Conservation (phyloP, 2,329 filamentous ascomycete species). For the Fusarium sp. region DNA sequence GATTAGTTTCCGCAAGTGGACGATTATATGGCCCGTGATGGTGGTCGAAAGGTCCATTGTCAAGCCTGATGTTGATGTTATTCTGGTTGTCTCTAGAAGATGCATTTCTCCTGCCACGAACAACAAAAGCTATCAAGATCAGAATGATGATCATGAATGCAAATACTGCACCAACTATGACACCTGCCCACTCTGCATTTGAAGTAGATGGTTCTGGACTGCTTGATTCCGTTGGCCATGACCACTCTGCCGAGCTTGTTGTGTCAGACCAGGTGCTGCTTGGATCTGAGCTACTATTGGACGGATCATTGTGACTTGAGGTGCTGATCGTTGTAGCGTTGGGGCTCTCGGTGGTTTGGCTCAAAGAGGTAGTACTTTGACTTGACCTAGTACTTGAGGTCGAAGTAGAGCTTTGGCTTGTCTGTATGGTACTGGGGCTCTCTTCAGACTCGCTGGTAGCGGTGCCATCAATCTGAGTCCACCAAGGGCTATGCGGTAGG, state of each 20-base stretch:
- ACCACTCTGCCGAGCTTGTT: not conserved
- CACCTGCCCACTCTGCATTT: not conserved
- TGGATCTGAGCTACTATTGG: not conserved
- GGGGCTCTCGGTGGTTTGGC: not conserved
- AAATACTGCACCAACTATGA: not conserved
- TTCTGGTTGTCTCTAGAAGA: not conserved
- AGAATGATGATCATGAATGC: not conserved
- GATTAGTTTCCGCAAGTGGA: not conserved
- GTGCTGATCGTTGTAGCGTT: not conserved
- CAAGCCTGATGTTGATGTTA: not conserved
- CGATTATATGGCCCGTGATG: not conserved
- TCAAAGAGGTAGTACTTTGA: not conserved
- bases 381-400: not conserved
- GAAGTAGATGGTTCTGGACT: not conserved
- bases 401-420: not conserved
- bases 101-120: not conserved
- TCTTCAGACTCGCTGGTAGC: no score
- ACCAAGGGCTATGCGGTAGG: not conserved
- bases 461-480: not conserved
- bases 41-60: not conserved
- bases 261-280: not conserved
- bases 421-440: no score
- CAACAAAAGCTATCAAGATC: rapidly evolving
- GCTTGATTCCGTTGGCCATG: not conserved
- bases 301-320: not conserved